A percentile compares a stretch with the other conserved stretches of the same genome.
phyloP scores from a whole-genome alignment of 2,329 filamentous ascomycete genomes.

The Davidsoniella australis region DNA sequence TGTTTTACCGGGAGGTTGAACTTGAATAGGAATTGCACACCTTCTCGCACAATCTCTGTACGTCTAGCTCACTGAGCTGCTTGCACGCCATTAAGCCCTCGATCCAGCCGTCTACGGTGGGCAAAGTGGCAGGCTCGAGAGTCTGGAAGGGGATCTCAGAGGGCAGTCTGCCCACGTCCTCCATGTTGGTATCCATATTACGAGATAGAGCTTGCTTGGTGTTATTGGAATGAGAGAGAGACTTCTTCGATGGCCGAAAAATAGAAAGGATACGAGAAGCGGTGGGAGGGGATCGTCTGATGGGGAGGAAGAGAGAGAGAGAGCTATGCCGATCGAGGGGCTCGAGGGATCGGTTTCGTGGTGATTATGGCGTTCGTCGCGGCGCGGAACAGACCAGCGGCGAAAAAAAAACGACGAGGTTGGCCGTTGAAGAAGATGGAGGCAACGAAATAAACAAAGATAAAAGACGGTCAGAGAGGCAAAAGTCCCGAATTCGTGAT shows the following conservation, averaged over 20 bases:
- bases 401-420: too few relatives aligned
- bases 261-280: conserved; percentile 9
- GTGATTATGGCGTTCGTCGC: conserved; percentile 5
- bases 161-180: conserved; percentile 81
- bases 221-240: conserved; percentile 3
- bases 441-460: too few relatives aligned
- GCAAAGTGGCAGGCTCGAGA: conserved; percentile 70
- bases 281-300: background rate
- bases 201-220: background rate
- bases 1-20: background rate
- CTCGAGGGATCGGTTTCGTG: conserved; percentile 1
- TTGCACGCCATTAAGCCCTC: conserved; percentile 98
- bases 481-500: too few relatives aligned
- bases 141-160: conserved; percentile 54
- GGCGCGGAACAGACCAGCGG: background rate
- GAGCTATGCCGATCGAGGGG: conserved; percentile 13
- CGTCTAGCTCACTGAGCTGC: conserved; percentile 85
- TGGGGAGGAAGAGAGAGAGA: conserved; percentile 11
- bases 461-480: too few relatives aligned
- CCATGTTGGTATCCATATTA: conserved; percentile 93
- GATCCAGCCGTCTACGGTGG: conserved; percentile 94
- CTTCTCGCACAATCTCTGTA: conserved; percentile 95
- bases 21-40: conserved; percentile 28
- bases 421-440: too few relatives aligned
- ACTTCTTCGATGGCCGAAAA: conserved; percentile 13